Percentiles rank a stretch among this genome's conserved stretches.
These are phyloP conservation scores for Mortierella antarctica DNA, from an alignment of 192 early-diverging fungal genomes.

Conservation along the genomic window DNA sequence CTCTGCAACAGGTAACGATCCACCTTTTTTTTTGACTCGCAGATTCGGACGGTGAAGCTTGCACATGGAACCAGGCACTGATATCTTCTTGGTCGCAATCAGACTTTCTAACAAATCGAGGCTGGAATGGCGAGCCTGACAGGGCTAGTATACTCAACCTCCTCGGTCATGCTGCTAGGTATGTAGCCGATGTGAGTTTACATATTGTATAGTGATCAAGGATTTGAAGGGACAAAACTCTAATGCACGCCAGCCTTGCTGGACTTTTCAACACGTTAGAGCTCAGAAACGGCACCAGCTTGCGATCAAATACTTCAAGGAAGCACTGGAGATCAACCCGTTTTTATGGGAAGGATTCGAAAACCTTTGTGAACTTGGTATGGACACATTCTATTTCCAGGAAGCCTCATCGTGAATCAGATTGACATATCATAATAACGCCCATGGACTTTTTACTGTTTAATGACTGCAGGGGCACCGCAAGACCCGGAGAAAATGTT, in stretches of 20 bases:
- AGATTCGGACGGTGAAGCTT: too few relatives aligned
- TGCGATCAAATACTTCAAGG: slow-evolving; percentile 54
- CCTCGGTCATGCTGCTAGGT: slow-evolving; percentile 39
- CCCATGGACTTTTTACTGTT: too few relatives aligned
- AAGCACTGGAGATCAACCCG: slow-evolving; percentile 54
- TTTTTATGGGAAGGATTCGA: slow-evolving; percentile 65
- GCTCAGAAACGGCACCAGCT: slow-evolving; percentile 34
- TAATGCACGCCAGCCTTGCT: too few relatives aligned
- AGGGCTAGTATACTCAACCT: slow-evolving; percentile 32
- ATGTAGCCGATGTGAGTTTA: background rate
- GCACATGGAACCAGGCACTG: too few relatives aligned
- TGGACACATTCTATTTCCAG: background rate
- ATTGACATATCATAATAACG: background rate
- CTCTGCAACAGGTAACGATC: slow-evolving; percentile 1
- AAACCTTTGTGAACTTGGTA: slow-evolving; percentile 62
- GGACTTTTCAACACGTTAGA: slow-evolving; percentile 7
- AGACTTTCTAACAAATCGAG: slow-evolving; percentile 10
- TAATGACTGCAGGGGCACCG: slow-evolving; percentile 10
- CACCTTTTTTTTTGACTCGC: too few relatives aligned
- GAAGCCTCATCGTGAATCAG: background rate
- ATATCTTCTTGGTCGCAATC: too few relatives aligned
- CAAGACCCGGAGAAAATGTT: slow-evolving; percentile 34
- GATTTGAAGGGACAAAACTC: background rate
- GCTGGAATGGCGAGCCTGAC: slow-evolving; percentile 10
- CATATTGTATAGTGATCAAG: background rate